phyloP scores from a whole-genome alignment of 2,329 filamentous ascomycete genomes.

The Phaeoacremonium minimum region DNA sequence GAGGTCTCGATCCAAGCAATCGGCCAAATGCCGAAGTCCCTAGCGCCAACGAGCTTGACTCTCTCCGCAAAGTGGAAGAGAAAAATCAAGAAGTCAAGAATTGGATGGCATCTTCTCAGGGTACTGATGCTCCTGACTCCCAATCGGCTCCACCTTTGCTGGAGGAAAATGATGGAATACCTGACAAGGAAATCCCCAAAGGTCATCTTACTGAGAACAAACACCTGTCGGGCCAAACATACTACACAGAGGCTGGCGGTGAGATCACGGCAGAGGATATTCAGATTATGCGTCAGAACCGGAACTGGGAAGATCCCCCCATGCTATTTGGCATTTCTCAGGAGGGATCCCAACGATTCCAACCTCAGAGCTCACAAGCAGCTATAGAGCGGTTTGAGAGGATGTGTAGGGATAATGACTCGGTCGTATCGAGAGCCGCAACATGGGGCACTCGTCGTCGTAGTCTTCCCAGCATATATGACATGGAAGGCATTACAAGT shows the following conservation, averaged over 20 bases:
- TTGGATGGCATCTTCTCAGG: slow-evolving; percentile 37
- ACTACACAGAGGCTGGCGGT: slow-evolving; percentile 35
- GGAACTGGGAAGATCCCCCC: slow-evolving; percentile 46
- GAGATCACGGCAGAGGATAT: slow-evolving; percentile 41
- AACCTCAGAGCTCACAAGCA: slow-evolving; percentile 46
- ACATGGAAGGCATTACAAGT: slow-evolving; percentile 55
- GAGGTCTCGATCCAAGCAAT: slow-evolving; percentile 41
- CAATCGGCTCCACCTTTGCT: slow-evolving; percentile 8
- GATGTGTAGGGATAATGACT: slow-evolving; percentile 51
- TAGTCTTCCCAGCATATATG: slow-evolving; percentile 55
- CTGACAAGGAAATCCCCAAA: slow-evolving; percentile 36
- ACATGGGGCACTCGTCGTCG: slow-evolving; percentile 67
- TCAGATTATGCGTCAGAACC: slow-evolving; percentile 42
- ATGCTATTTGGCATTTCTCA: slow-evolving; percentile 38
- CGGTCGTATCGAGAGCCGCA: slow-evolving; percentile 57
- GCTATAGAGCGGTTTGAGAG: slow-evolving; percentile 50
- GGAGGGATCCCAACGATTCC: slow-evolving; percentile 24
- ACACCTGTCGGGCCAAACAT: slow-evolving; percentile 42
- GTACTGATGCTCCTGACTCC: slow-evolving; percentile 14
- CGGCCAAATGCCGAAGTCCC: slow-evolving; percentile 37
- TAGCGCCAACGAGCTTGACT: slow-evolving; percentile 45
- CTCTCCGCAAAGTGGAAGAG: slow-evolving; percentile 34
- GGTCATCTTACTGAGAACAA: slow-evolving; percentile 47
- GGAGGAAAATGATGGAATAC: slow-evolving; percentile 28
- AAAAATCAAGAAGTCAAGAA: slow-evolving; percentile 44